A percentile compares a stretch with the other conserved stretches of the same genome.
Evolutionary conservation across 176 grass and related monocot species (phyloP).

Genomic region (Leersia perrieri): DNA sequence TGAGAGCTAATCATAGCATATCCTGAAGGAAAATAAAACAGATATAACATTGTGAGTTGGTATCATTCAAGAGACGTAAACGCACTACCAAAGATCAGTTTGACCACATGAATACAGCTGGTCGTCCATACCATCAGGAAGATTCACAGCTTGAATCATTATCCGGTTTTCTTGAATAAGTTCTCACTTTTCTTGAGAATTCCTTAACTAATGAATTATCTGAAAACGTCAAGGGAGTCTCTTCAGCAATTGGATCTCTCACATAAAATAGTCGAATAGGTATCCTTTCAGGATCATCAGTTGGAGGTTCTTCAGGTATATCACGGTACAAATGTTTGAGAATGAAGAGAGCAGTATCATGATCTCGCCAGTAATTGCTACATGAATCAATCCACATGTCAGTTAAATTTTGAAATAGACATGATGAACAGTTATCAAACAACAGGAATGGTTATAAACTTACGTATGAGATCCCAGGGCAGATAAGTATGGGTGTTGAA

Average conservation of each 20-base stretch:
- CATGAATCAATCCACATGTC: background rate
- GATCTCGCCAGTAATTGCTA: constrained; percentile 97
- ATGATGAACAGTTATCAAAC: background rate
- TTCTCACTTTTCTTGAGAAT: constrained; percentile 76
- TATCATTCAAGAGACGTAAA: background rate
- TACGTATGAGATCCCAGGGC: constrained; percentile 94
- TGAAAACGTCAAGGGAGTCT: constrained; percentile 84
- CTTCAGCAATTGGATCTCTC: constrained; percentile 72
- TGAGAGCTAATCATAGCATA: background rate
- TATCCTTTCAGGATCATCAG: constrained; percentile 34
- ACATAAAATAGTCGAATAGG: constrained; percentile 71
- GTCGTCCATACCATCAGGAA: constrained; percentile 28
- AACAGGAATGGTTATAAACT: constrained; percentile 37
- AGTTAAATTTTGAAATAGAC: constrained; percentile 21
- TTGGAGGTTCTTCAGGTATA: constrained; percentile 80
- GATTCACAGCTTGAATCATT: constrained; percentile 22
- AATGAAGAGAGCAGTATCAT: constrained; percentile 96
- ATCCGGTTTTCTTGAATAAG: constrained; percentile 44
- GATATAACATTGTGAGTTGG: background rate
- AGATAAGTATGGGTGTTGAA: constrained; percentile 87
- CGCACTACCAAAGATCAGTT: background rate
- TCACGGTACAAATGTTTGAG: constrained; percentile 87
- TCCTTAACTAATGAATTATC: constrained; percentile 67
- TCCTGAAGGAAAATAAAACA: background rate
- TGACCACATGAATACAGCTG: background rate